Base-by-base conservation (phyloP, 1,139 yeast species). In the Pichia sp. region DNA sequence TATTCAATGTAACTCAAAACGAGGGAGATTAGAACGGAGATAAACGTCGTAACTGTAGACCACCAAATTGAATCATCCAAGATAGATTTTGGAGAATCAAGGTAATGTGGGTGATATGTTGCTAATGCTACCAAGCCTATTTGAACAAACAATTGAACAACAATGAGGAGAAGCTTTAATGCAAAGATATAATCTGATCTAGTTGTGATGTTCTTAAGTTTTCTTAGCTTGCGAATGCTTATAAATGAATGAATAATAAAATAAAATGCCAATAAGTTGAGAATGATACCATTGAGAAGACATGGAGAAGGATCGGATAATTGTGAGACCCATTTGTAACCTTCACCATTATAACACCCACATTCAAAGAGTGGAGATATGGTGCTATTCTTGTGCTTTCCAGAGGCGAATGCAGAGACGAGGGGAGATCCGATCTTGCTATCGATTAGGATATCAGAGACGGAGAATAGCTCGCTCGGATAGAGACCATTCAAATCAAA, bases 251-350 rank as follows among this genome's bases (percentile, higher is more conserved):
- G 67, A 0, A 79, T 37, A 3, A 90, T 59, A 67, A 85, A 70
- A 34, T 80, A 67, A 11, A 76, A 19, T 3, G 85, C 79, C 1
- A 82, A 67, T 1, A 72, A 45, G 33, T 80, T 77, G 52, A 79
- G 69, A 9, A 88, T 62, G 0, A 76, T 69, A 33, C 96, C 97
- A 58, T 85, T 88, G 36, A 85, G 71, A 60, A 91, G 83, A 60
- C 98, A 91, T 2, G 93, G 86, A 1, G 96, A 81, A 49, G 89
- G 75, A 59, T 85, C 95, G 42, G 79, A 79, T 57, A 79, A 79
- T 8, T 57, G 46, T 45, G 74, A 85, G 10, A 86, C 65, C 0
- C 94, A 88, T 1, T 87, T 86, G 83, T 90, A 86, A 2, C 96
- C 96, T 53, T 83, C 89, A 14, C 58, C 54, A 53, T 72, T 73